These are phyloP conservation scores for Solanum chiquidenum DNA, from an alignment of 257 asterid species.

Conservation along the genomic window DNA sequence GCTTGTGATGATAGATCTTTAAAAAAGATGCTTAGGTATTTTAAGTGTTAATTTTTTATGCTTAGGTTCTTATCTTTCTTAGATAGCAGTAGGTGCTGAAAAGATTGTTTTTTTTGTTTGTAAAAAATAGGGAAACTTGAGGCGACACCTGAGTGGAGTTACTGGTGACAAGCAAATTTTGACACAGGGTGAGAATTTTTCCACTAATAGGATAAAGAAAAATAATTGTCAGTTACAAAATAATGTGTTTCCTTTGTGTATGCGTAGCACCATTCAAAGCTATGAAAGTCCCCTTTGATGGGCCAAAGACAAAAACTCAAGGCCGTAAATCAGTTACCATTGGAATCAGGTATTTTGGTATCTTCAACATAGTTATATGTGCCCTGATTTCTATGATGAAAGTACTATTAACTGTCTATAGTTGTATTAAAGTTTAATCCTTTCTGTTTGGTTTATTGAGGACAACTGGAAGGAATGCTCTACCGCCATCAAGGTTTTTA, in stretches of 20 bases:
- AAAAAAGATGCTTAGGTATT: background rate
- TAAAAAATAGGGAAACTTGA: conserved; percentile 33
- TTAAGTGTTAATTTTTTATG: background rate
- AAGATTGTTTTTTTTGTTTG: background rate
- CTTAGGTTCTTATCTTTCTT: background rate
- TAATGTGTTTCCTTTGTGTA: conserved; percentile 6
- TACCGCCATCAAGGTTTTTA: background rate
- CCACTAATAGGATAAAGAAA: background rate
- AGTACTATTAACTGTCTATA: background rate
- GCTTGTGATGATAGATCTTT: background rate
- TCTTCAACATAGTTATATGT: background rate
- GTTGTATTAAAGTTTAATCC: background rate
- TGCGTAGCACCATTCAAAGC: conserved; percentile 26
- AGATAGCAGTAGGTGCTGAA: conserved; percentile 9
- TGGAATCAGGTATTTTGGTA: background rate
- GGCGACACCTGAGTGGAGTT: conserved; percentile 17
- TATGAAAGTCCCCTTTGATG: conserved; percentile 23
- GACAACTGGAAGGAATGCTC: conserved; percentile 24
- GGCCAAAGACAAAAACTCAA: conserved; percentile 17
- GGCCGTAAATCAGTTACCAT: background rate
- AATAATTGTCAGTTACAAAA: background rate
- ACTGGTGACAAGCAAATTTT: conserved; percentile 21
- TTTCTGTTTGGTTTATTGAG: conserved; percentile 27
- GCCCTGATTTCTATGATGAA: background rate
- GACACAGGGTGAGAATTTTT: conserved; percentile 36